A percentile compares a stretch with the other conserved stretches of the same genome.
These are phyloP conservation scores for Neltuma alba DNA, from an alignment of 306 rosid genomes.

Conservation along the genomic window DNA sequence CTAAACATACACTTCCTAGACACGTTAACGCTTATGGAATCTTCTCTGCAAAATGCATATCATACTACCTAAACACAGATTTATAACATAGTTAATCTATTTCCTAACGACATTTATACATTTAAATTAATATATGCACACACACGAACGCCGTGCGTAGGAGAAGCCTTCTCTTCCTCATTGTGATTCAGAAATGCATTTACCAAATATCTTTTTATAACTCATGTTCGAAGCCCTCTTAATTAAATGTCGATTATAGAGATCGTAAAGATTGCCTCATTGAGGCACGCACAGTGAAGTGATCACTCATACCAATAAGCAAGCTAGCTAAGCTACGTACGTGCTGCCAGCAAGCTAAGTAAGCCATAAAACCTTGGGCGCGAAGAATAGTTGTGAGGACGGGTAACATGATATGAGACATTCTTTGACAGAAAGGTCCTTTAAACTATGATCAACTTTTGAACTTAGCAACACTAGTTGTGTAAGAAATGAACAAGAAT, in stretches of 20 bases:
- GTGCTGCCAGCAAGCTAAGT: neutral
- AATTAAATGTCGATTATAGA: neutral
- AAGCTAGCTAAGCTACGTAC: neutral
- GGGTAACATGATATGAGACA: neutral
- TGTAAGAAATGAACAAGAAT: no score
- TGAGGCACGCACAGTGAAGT: neutral
- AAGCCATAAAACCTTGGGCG: neutral
- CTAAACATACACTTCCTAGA: no score
- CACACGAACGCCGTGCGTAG: neutral
- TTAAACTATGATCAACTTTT: slow-evolving; percentile 38
- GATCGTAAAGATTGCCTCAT: neutral
- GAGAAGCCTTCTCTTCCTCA: neutral
- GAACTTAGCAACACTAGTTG: slow-evolving; percentile 24
- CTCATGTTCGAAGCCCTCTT: neutral
- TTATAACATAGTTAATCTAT: no score
- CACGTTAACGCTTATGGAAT: no score
- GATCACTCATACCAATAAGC: neutral
- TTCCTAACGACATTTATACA: no score
- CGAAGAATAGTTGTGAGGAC: neutral
- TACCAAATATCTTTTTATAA: neutral
- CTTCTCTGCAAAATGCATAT: no score
- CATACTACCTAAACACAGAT: no score
- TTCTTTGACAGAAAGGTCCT: slow-evolving; percentile 25
- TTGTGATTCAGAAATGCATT: neutral
- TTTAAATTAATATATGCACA: no score